Conservation (phyloP, 352 stramenopile species). For the Phytophthora pluvialis region DNA sequence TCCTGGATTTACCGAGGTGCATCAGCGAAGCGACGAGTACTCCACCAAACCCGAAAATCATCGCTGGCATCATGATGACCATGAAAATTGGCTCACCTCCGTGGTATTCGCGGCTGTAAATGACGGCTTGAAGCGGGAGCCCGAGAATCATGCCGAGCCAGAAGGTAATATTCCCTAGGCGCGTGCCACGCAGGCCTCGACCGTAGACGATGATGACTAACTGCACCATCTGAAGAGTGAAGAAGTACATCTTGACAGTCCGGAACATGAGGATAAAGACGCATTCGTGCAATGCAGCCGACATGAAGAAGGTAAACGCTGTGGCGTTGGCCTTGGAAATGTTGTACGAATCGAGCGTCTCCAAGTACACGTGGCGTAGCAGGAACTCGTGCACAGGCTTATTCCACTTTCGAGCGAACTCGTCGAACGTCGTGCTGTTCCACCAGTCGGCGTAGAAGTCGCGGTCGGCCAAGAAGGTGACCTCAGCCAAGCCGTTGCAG, state of each 20-base stretch:
- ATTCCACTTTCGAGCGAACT: conserved; percentile 96
- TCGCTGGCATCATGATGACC: conserved; percentile 78
- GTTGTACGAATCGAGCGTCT: conserved; percentile 79
- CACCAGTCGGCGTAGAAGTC: conserved; percentile 98
- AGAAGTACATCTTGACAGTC: conserved; percentile 93
- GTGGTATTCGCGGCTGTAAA: conserved; percentile 87
- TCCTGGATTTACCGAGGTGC: conserved; percentile 41
- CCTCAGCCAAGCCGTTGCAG: conserved; percentile 95
- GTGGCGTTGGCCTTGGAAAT: conserved; percentile 77
- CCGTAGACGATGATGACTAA: conserved; percentile 91
- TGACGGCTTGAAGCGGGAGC: conserved; percentile 69
- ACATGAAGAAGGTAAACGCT: conserved; percentile 94
- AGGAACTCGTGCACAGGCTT: conserved; percentile 97
- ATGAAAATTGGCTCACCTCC: conserved; percentile 82
- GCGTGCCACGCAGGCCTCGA: conserved; percentile 71
- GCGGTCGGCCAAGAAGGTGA: conserved; percentile 90
- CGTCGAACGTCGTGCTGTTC: conserved; percentile 94
- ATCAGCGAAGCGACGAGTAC: conserved; percentile 57
- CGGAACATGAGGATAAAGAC: conserved; percentile 96
- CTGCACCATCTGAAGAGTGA: conserved; percentile 95
- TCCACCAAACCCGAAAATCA: conserved; percentile 66
- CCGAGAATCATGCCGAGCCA: conserved; percentile 83
- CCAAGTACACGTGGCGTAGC: conserved; percentile 85
- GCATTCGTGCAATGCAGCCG: conserved; percentile 95
- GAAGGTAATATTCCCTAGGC: conserved; percentile 82